Evolutionary conservation across 2,329 filamentous ascomycete genomes (phyloP), one percentile per base, ranked within the genome.

Genomic region (Anisogramma anomala): DNA sequence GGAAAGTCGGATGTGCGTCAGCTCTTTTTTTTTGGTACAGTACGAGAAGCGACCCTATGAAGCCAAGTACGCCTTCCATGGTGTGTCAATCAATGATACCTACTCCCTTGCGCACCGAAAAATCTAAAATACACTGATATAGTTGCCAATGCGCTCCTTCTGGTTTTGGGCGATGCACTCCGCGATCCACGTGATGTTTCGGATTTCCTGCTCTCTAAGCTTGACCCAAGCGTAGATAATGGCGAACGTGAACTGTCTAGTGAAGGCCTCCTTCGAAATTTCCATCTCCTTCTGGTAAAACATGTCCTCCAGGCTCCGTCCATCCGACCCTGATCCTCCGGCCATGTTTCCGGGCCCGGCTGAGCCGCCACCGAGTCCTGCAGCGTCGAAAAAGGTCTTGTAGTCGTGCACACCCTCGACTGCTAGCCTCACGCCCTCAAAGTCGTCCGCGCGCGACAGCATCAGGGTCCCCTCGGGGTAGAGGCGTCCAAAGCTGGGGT

Each of bases 261-360:
- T 98, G 58, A 98, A 98, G 7, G 88, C 86, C 46, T 82, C 67
- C 72, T 98, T 98, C 42, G 84, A 89, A 49, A 96, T 82, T 61
- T 98, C 88, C 91, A 96, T 96, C 67, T 98, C 91, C 67, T 94
- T 96, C 63, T 95, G 86, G 61, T 98, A 98, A 66, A 98, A 98
- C 68, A 98, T 72, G 58, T 98, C 91, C 60, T 98, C 91, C 53
- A 98, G 64, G 54, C 88, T 95, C 67, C 84, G 87, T 36, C 84
- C 82, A 52, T 94, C 87, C 13, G 77, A 71, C 19, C 81, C 79
- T n/a, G 75, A 70, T 26, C 86, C 86, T 46, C 84, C 82, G 18
- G 77, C 77, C 82, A 88, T 86, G 62, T 93, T 94, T 33, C 86
- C 85, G 22, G 86, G 74, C 3, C 83, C 78, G 4, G 77, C 74